Evolutionary conservation across 257 asterid species (phyloP).

Genomic region (Galeopsis tetrahit): DNA sequence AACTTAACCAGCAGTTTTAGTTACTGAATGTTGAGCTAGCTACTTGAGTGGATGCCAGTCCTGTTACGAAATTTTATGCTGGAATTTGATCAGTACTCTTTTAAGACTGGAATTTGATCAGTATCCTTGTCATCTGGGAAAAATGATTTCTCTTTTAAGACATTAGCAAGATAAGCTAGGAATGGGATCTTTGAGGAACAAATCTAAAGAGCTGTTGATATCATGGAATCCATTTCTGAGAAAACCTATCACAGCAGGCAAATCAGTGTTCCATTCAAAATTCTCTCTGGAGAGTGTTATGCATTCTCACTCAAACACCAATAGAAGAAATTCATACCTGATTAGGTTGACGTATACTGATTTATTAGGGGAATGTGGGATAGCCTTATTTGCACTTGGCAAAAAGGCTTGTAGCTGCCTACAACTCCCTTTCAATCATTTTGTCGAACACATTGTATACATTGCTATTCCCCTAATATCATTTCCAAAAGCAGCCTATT

Average conservation of each 20-base stretch:
- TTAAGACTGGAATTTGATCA: too few relatives aligned
- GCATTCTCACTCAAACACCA: slow-evolving; percentile 21
- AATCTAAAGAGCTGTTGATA: slow-evolving; percentile 90
- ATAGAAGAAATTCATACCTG: slow-evolving; percentile 58
- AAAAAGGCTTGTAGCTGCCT: not conserved
- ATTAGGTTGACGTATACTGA: slow-evolving; percentile 94
- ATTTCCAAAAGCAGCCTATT: too few relatives aligned
- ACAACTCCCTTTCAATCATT: not conserved
- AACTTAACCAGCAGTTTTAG: not conserved
- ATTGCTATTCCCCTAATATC: not conserved
- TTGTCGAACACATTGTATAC: not conserved
- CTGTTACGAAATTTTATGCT: not conserved
- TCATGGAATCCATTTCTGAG: slow-evolving; percentile 85
- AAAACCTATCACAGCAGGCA: slow-evolving; percentile 75
- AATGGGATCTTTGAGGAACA: slow-evolving; percentile 91
- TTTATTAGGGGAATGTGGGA: too few relatives aligned
- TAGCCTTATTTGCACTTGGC: too few relatives aligned
- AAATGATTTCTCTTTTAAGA: slow-evolving; percentile 72
- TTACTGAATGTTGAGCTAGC: slow-evolving; percentile 10
- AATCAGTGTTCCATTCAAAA: slow-evolving; percentile 33
- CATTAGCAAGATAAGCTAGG: slow-evolving; percentile 92
- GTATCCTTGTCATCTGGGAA: slow-evolving; percentile 92
- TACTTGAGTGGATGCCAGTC: not conserved
- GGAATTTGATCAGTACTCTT: not conserved
- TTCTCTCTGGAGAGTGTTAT: slow-evolving; percentile 20